These are phyloP conservation scores for Ustilago loliicola DNA, from an alignment of 1,284 basidiomycete genomes.

Conservation along the genomic window DNA sequence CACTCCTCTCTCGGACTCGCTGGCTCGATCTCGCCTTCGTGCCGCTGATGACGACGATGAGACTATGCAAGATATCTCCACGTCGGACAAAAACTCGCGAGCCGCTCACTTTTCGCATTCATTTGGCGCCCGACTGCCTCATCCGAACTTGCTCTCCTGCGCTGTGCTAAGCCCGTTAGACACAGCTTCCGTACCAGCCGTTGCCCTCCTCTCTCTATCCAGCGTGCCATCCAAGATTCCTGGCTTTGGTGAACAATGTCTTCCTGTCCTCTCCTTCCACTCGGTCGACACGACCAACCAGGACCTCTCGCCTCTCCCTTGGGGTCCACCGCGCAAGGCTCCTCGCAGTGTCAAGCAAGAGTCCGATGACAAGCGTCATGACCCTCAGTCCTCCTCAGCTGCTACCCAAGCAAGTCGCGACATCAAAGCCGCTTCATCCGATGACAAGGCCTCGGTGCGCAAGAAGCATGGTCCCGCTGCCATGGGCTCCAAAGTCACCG, in stretches of 20 bases:
- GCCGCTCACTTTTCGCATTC: slow-evolving; percentile 27
- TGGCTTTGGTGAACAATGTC: slow-evolving; percentile 61
- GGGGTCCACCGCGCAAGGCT: slow-evolving; percentile 54
- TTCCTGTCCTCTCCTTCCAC: slow-evolving; percentile 68
- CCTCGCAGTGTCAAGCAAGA: slow-evolving; percentile 28
- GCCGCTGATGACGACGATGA: slow-evolving; percentile 22
- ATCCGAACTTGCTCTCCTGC: slow-evolving; percentile 57
- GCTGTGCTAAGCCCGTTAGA: slow-evolving; percentile 43
- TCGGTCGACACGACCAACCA: slow-evolving; percentile 43
- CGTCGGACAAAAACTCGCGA: background rate
- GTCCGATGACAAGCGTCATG: slow-evolving; percentile 19
- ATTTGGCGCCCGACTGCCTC: slow-evolving; percentile 54
- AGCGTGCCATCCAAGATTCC: slow-evolving; percentile 54
- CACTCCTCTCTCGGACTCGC: slow-evolving; percentile 28
- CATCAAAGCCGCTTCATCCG: slow-evolving; percentile 17
- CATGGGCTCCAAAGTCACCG: slow-evolving; percentile 38
- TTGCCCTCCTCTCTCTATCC: slow-evolving; percentile 64
- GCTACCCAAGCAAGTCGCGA: slow-evolving; percentile 31
- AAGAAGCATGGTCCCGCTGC: slow-evolving; percentile 59
- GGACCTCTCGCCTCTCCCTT: slow-evolving; percentile 56
- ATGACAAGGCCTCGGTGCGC: slow-evolving; percentile 28
- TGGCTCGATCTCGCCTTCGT: background rate
- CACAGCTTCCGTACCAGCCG: slow-evolving; percentile 12
- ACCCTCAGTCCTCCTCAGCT: slow-evolving; percentile 27
- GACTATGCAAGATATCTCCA: slow-evolving; percentile 26